Percentiles rank a stretch among this genome's conserved stretches.
Evolutionary conservation across 352 stramenopile species (phyloP).

Genomic region (Saprolegnia parasitica): DNA sequence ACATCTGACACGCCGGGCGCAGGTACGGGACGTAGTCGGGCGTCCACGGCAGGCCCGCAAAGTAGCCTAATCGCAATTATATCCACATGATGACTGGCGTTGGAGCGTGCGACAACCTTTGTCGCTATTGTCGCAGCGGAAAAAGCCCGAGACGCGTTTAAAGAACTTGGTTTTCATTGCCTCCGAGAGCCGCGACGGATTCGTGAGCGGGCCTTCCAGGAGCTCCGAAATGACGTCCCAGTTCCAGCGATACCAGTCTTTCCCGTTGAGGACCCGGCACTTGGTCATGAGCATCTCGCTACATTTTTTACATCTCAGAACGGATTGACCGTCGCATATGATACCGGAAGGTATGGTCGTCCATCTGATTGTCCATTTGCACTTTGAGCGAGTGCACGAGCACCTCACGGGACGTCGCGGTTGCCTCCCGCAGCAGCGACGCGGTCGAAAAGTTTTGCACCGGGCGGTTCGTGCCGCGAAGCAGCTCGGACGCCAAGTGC

Average conservation of each 20-base stretch:
- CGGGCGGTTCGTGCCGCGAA: constrained; percentile 83
- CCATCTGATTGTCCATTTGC: constrained; percentile 84
- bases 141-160: constrained; percentile 86
- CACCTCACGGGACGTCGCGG: constrained; percentile 72
- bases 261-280: constrained; percentile 78
- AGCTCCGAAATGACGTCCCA: constrained; percentile 89
- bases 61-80: constrained; percentile 51
- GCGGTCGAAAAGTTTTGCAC: constrained; percentile 40
- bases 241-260: constrained; percentile 90
- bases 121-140: constrained; percentile 84
- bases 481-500: constrained; percentile 75
- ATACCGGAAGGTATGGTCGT: constrained; percentile 71
- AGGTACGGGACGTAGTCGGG: constrained; percentile 86
- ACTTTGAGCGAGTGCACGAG: constrained; percentile 85
- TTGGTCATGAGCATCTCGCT: constrained; percentile 87
- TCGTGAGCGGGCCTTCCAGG: constrained; percentile 79
- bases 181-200: constrained; percentile 79
- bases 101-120: constrained; percentile 38
- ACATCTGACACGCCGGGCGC: constrained; percentile 85
- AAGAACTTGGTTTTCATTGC: constrained; percentile 93
- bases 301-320: no score
- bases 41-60: constrained; percentile 85
- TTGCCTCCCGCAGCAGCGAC: constrained; percentile 40
- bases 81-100: no score
- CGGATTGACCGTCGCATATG: no score